Conservation (phyloP, 345 rosid species). For the Rhizophora apiculata region DNA sequence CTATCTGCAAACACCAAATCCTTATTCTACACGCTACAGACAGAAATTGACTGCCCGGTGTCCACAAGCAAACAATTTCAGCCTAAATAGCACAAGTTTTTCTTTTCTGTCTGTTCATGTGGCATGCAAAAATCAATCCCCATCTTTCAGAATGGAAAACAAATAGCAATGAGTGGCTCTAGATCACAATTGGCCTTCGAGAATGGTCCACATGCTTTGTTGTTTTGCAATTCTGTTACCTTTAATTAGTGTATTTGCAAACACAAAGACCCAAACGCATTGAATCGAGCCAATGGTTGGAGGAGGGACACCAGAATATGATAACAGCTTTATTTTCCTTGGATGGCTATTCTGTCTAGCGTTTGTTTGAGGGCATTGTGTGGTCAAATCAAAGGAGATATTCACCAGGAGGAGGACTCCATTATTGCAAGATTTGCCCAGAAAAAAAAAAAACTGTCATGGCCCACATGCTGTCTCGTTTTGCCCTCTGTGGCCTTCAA, state of each 20-base stretch:
- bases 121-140: constrained; percentile 9
- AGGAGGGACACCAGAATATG: constrained; percentile 17
- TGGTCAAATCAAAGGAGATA: constrained; percentile 41
- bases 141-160: background rate
- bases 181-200: background rate
- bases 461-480: constrained; percentile 59
- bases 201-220: constrained; percentile 14
- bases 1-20: constrained; percentile 36
- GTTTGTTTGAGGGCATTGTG: constrained; percentile 30
- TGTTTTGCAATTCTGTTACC: constrained; percentile 8
- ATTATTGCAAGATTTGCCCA: constrained; percentile 48
- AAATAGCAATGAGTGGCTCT: background rate
- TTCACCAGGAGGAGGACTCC: constrained; percentile 31
- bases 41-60: constrained; percentile 31
- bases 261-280: background rate
- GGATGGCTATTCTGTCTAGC: constrained; percentile 4
- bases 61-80: constrained; percentile 25
- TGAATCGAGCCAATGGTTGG: background rate
- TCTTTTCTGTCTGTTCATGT: constrained; percentile 28
- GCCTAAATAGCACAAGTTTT: constrained; percentile 14
- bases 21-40: constrained; percentile 24
- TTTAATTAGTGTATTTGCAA: background rate
- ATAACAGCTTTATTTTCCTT: background rate
- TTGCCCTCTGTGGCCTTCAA: constrained; percentile 43
- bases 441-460: constrained; percentile 35